A percentile compares a stretch with the other conserved stretches of the same genome.
Conservation (phyloP, 2,329 filamentous ascomycete species). For the Acrocalymma vagum region DNA sequence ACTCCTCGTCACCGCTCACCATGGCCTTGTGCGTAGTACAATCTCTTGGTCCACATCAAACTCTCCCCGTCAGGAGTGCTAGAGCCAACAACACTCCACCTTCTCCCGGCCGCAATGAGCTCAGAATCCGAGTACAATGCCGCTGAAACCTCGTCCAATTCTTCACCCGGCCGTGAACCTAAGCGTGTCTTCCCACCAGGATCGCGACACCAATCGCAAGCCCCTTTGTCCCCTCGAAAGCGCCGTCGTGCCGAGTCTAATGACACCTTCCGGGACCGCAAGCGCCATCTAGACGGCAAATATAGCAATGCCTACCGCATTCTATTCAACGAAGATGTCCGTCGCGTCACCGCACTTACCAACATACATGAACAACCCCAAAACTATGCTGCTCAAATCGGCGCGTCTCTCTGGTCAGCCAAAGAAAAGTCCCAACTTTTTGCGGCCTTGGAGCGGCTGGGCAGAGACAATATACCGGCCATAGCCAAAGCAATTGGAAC, state of each 20-base stretch:
- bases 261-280: constrained; percentile 22
- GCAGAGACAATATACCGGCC: constrained; percentile 66
- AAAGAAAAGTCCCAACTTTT: constrained; percentile 78
- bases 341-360: constrained; percentile 23
- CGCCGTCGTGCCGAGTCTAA: constrained; percentile 30
- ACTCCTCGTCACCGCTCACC: constrained; percentile 12
- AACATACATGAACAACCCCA: constrained; percentile 6
- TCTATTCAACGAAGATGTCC: constrained; percentile 43
- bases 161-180: constrained; percentile 9
- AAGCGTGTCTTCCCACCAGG: constrained; percentile 6
- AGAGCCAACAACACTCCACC: no score
- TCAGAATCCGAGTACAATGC: constrained; percentile 19
- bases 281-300: constrained; percentile 43
- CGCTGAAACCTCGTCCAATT: constrained; percentile 2
- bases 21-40: constrained; percentile 16
- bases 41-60: no score
- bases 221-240: constrained; percentile 29
- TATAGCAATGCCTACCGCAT: constrained; percentile 56
- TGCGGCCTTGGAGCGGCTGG: constrained; percentile 68
- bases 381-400: constrained; percentile 65
- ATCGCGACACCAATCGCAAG: constrained; percentile 18
- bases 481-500: constrained; percentile 71
- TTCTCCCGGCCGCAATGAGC: constrained; percentile 22
- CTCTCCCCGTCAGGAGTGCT: no score
- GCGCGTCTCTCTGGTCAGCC: constrained; percentile 73